Evolutionary conservation across 2,329 filamentous ascomycete genomes (phyloP), one percentile per base, ranked within the genome.

Genomic region (Neopestalotiopsis sp.): DNA sequence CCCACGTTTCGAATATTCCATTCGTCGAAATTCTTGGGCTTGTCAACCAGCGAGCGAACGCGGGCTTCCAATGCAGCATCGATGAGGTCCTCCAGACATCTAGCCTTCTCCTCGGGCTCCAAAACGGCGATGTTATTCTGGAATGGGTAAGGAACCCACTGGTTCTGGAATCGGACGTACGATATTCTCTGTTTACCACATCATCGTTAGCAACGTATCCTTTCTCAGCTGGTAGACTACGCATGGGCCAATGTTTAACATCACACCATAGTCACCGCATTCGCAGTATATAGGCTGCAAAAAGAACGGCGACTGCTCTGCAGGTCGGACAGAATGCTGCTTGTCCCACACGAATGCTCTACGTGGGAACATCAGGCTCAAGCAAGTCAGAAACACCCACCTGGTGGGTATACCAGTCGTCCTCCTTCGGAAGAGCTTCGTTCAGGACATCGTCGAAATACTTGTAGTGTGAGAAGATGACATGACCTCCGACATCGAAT

Each of bases 391-490:
- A 99, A 84, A 99, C 95, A 81, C 96, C 94, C 3, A 28, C 24
- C 88, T 99, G 92, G 87, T 99, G 96, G 73, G 90, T 94, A 85
- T 92, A 98, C 96, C 96, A 99, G 86, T 99, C 96, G 69, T 94
- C 91, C 70, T 94, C 90, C 79, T 94, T 94, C 77, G 96, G 96
- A 53, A 99, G 91, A 66, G 96, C 96, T 88, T 99, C 95, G 81
- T 98, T 90, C 80, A 99, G 91, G 87, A 93, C 97, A 87, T 99
- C 96, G 85, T 99, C 96, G 82, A 99, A 99, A 90, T 99, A 99
- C 87, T 98, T 98, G 92, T 98, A 99, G 89, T 98, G 95, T 76
- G 95, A 98, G 89, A 98, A 98, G 86, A 98, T 98, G 84, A 98
- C 95, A 84, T 98, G 95, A 77, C 95, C 95, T 81, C 95, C 95